Evolutionary conservation across 2,329 filamentous ascomycete species (phyloP), one percentile per base, ranked within the genome.

Genomic region (Gyromitra esculenta): DNA sequence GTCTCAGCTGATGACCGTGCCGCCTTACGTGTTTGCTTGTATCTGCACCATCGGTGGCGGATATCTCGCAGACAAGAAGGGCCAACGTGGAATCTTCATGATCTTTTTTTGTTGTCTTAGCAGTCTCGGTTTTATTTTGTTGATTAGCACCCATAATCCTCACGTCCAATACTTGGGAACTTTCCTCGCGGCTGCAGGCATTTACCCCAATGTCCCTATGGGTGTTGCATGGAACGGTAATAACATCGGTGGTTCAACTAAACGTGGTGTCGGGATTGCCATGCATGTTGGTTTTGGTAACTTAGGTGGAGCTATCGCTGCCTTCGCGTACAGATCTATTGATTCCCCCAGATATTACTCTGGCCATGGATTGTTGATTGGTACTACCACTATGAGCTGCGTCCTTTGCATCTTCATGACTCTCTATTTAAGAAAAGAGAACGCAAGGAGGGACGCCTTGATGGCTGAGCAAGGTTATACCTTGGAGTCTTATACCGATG

Each of bases 281-380:
- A 81, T 83, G 66, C 80, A 84, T 18, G 80, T 84, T 9, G 82
- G 81, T 6, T 80, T 84, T 45, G 83, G 82, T 5, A 84, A 83
- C 68, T 54, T 82, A 11, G 82, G 82, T 1, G 81, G 83, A 43
- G 82, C 83, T 41, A 79, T 83, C 15, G 81, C 82, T 11, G 81
- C 81, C 5, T 83, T 83, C 65, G 82, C 82, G 0, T 84, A 83
- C 74, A 75, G 81, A 18, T 18, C 73, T 3, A 86, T 89, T 81
- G 80, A 84, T 21, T 77, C 79, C 77, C 92, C 91, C 4, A 86
- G 87, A 35, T 97, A 89, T 84, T 87, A 88, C 50, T 86, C 89
- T 0, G 94, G 94, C 0, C 94, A 97, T 80, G 90, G 88, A 1
- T 87, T 91, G 0, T 89, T 97, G 3, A 83, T 97, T 66, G 92